Evolutionary conservation across 768 basidiomycete species (phyloP), one percentile per base, ranked within the genome.

Genomic region (Suillus clintonianus): DNA sequence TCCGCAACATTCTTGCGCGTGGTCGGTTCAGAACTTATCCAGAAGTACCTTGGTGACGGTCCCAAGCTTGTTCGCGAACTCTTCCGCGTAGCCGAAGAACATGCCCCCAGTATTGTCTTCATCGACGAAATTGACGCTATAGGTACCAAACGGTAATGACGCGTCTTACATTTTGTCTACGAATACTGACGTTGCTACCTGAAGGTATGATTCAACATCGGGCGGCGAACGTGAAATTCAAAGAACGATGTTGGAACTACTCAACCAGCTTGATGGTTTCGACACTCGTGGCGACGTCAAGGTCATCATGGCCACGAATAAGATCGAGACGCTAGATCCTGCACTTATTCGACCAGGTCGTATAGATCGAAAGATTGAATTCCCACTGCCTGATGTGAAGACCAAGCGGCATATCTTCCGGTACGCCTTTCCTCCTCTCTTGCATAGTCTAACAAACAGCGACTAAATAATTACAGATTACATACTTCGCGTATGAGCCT

Each of bases 261-360:
- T 99, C 59, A 99, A 99, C 75, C 97, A 99, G 78, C 84, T 99
- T 45, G 97, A 99, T 70, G 97, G 97, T n/a, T 99, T 99, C 77
- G 97, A 99, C 74, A 95, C 95, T 6, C 89, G 96, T 62, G 97
- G 97, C n/a, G 97, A 99, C 73, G 96, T 99, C 63, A 99, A 99
- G 79, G 97, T 99, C 68, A 98, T 99, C 76, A 99, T 99, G 97
- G 97, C 97, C 14, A 99, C 97, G 6, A 99, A 99, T 80, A 89
- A 86, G 79, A 99, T 99, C 70, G 97, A 99, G 75, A 89, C 94
- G 4, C 86, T 99, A 34, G 97, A 99, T 77, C 97, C 97, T 61
- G 97, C 97, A 19, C 88, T 99, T 64, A 97, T 99, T 72, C 92
- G 97, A 59, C 97, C 97, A 6, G 97, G 97, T 54, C 94, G 97